Base-by-base conservation (phyloP, 306 rosid genomes). In the Vicia sativa region DNA sequence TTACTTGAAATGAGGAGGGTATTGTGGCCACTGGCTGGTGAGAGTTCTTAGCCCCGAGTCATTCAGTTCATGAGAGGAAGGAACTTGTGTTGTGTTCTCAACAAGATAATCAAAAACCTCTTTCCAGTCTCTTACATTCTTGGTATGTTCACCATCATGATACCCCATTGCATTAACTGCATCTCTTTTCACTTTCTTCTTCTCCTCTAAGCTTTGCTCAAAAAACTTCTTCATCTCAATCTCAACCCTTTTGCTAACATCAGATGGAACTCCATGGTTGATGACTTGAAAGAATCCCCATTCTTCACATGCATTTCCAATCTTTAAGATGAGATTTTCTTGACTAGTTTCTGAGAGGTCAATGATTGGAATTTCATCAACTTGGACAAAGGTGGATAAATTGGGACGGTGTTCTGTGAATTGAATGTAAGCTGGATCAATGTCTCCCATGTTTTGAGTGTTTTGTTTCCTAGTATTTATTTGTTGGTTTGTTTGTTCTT, bases 201-300 rank as follows among this genome's bases (percentile, higher is more conserved):
- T 82, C 72, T 82, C 87, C 3, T 79, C 81, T 0, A 10, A 0
- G 3, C 53, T 43, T 49, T 25, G 70, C 46, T 67, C 74, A 41
- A 93, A 93, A 80, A 93, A 93, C 62, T 26, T 45, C 76, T 72
- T 84, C 0, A 81, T 71, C 9, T 67, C 78, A 2, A 45, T 60
- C 77, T 76, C 87, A 15, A 79, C 52, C 66, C 39, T 84, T 19
- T 7, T 26, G 1, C 38, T 31, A n/a, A 76, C 7, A 11, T 85
- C 85, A 23, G 31, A 26, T 0, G 87, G 82, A 10, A 93, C 87
- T 9, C 97, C 97, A 73, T 93, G 96, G 13, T 85, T 90, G 49
- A 83, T 49, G 2, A 87, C 86, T 60, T 90, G 97, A 62, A 93
- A 93, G 63, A 93, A 93, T 11, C 98, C 97, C 97, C 91, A 93